Evolutionary conservation across 2,329 filamentous ascomycete species (phyloP).

Genomic region (Trichoderma aggressivum): DNA sequence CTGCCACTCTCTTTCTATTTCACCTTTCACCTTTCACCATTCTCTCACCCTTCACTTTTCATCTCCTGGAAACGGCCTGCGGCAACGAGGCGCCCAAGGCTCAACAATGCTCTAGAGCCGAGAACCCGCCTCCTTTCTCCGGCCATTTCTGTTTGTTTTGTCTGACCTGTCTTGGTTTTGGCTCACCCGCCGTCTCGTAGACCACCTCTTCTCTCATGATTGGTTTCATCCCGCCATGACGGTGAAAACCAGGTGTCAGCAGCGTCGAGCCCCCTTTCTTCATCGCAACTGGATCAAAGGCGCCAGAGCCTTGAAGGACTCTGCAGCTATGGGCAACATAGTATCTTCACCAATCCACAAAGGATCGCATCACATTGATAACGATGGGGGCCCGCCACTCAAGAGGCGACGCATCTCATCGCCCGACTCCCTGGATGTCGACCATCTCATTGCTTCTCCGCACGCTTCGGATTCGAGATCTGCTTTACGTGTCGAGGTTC

Average conservation of each 20-base stretch:
- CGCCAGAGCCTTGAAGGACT: conserved; percentile 41
- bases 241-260: conserved; percentile 41
- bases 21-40: neutral
- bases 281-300: conserved; percentile 52
- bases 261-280: conserved; percentile 50
- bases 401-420: conserved; percentile 51
- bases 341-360: conserved; percentile 38
- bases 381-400: conserved; percentile 38
- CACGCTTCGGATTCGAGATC: conserved; percentile 35
- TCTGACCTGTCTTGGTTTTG: neutral
- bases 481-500: conserved; percentile 50
- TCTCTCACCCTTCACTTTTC: neutral
- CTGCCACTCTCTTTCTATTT: neutral
- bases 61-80: neutral
- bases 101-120: conserved; percentile 6
- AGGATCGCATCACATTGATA: conserved; percentile 33
- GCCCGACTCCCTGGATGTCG: conserved; percentile 33
- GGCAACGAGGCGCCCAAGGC: conserved; percentile 5
- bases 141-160: neutral
- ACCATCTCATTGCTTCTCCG: conserved; percentile 34
- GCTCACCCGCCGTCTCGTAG: conserved; percentile 22
- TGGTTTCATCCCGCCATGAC: conserved; percentile 45
- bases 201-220: conserved; percentile 17
- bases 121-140: neutral
- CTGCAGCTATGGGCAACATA: conserved; percentile 43